Percentiles rank a stretch among this genome's conserved stretches.
Evolutionary conservation across 2,329 filamentous ascomycete genomes (phyloP).

Genomic region (Phialophora expanda): DNA sequence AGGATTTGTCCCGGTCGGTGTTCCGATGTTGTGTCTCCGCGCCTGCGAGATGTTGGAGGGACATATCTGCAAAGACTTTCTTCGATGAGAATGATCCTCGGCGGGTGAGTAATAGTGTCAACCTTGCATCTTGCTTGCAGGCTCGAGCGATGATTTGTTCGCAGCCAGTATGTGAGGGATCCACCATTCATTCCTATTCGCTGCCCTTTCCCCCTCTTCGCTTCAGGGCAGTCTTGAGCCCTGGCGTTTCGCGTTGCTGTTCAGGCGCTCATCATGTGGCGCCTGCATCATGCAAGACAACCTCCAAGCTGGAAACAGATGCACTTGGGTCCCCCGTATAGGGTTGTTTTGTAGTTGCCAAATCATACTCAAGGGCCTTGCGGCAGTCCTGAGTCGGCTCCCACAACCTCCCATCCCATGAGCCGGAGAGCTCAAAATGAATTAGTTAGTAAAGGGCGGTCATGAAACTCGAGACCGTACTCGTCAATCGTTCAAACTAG

Average conservation of each 20-base stretch:
- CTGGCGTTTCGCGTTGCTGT: slow-evolving; percentile 1
- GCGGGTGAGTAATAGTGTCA: slow-evolving; percentile 3
- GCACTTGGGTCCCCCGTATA: slow-evolving; percentile 1
- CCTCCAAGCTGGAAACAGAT: slow-evolving; percentile 6
- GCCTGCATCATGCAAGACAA: slow-evolving; percentile 21
- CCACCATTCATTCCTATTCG: neutral
- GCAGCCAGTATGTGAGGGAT: neutral
- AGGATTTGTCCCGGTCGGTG: neutral
- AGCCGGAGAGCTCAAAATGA: neutral
- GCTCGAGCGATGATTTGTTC: slow-evolving; percentile 5
- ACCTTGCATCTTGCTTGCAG: slow-evolving; percentile 9
- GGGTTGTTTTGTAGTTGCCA: slow-evolving; percentile 5
- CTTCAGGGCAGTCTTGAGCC: neutral
- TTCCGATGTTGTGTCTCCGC: slow-evolving; percentile 12
- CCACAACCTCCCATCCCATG: neutral
- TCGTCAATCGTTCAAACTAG: slow-evolving; percentile 12
- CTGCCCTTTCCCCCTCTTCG: neutral
- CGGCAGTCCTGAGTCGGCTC: neutral
- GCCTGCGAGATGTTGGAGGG: neutral
- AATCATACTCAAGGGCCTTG: neutral
- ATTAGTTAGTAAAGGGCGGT: slow-evolving; percentile 5
- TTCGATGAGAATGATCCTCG: slow-evolving; percentile 3
- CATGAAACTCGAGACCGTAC: slow-evolving; percentile 12
- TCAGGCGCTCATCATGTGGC: slow-evolving; percentile 17
- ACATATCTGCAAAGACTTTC: neutral